These are phyloP conservation scores for Penicillium sp. DNA, from an alignment of 2,329 filamentous ascomycete species.

Conservation along the genomic window DNA sequence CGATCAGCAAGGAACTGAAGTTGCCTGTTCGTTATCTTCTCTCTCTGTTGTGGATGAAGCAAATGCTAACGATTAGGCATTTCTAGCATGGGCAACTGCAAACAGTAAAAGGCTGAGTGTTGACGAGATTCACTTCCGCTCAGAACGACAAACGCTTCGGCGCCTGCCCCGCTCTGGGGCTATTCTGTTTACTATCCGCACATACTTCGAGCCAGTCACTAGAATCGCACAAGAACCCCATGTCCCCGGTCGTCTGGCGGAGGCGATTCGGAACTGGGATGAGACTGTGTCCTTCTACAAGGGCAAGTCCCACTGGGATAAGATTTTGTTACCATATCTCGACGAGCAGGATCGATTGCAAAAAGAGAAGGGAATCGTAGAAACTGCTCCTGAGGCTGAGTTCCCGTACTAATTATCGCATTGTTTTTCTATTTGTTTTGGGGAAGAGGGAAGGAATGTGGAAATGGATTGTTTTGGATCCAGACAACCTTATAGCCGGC, in stretches of 20 bases:
- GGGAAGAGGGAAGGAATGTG: background rate
- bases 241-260: constrained; percentile 2
- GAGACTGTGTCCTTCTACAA: constrained; percentile 10
- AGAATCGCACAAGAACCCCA: background rate
- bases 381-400: background rate
- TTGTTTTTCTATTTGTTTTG: background rate
- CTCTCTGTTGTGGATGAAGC: background rate
- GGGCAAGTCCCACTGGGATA: constrained; percentile 12
- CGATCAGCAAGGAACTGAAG: constrained; percentile 13
- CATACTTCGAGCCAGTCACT: background rate
- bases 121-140: constrained; percentile 14
- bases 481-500: background rate
- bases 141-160: constrained; percentile 9
- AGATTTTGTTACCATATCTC: background rate
- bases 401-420: background rate
- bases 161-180: constrained; percentile 4
- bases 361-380: background rate
- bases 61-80: background rate
- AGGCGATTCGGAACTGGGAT: constrained; percentile 9
- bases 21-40: constrained; percentile 10
- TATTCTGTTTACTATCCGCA: constrained; percentile 3
- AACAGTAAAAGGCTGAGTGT: constrained; percentile 3
- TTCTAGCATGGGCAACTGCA: background rate
- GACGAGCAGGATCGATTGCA: background rate
- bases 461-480: background rate